Evolutionary conservation across 257 asterid species (phyloP), one percentile per base, ranked within the genome.

Genomic region (Euphrasia confusa): DNA sequence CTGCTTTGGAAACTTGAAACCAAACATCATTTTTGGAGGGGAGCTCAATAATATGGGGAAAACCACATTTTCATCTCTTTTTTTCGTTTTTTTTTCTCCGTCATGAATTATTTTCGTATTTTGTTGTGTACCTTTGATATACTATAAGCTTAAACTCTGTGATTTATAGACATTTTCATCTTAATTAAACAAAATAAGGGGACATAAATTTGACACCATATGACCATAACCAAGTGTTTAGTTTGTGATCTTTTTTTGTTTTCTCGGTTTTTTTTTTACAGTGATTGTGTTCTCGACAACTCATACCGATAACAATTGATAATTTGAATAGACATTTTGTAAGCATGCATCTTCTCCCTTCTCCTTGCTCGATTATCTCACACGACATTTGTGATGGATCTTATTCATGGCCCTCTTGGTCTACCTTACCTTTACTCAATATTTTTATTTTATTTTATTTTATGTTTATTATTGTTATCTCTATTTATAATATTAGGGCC

Each of bases 1-100:
- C 89, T 10, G 98, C 81, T 55, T 71, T 91, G 79, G 71, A 74
- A 40, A 75, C 77, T 35, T 75, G 77, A 77, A 39, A 37, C 15
- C 7, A 49, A 5, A 63, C 12, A 3, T 10, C 47, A 28, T 49
- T 52, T 52, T 21, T 52, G 30, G 32, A 2, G 27, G 57, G 57
- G 57, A 52, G 4, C 32, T 18, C 57, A 52, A 52, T 8, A 52
- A 52, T 21, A 12, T 7, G 24, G 2, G 8, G 7, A n/a, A n/a
- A 45, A 45, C 13, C 14, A 45, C 39, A 15, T 54, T 11, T 54
- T 27, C n/a, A 53, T 13, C 58, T 53, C 33, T 53, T 53, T 53
- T 4, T 10, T 59, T 37, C 32, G 49, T 33, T 59, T 70, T 67
- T 2, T 61, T 61, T 61, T 61, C 62, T 58, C 55, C 66, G 12